Conservation (phyloP, 768 basidiomycete species). For the Serpula lacrymans region DNA sequence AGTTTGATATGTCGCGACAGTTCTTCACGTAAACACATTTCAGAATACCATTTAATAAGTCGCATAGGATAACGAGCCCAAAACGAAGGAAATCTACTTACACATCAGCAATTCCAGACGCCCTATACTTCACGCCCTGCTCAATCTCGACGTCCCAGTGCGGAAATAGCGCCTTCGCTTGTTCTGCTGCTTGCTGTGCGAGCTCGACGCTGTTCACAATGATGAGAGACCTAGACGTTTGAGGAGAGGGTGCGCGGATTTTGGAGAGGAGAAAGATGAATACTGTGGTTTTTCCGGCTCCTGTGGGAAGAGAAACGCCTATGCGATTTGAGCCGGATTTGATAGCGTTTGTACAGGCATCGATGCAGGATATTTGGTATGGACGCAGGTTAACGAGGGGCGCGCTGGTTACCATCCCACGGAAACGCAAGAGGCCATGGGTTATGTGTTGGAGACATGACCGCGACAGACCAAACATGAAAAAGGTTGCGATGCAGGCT, state of each 20-base stretch:
- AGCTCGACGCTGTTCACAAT: slow-evolving; percentile 90
- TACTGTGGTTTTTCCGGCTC: slow-evolving; percentile 87
- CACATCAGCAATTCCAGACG: slow-evolving; percentile 84
- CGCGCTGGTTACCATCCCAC: too few species aligned
- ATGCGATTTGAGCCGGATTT: slow-evolving; percentile 65
- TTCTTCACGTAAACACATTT: slow-evolving; percentile 38
- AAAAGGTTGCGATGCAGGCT: too few species aligned
- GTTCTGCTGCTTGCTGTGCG: slow-evolving; percentile 79
- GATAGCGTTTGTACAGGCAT: slow-evolving; percentile 73
- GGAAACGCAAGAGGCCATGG: too few species aligned
- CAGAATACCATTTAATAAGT: not conserved
- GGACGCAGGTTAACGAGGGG: slow-evolving; percentile 64
- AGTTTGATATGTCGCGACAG: slow-evolving; percentile 89
- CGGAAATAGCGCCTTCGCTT: slow-evolving; percentile 64
- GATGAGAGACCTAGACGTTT: slow-evolving; percentile 63
- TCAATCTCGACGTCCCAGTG: slow-evolving; percentile 87
- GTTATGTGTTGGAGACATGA: too few species aligned
- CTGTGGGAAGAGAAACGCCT: slow-evolving; percentile 83
- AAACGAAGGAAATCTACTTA: slow-evolving; percentile 37
- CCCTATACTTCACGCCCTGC: slow-evolving; percentile 72
- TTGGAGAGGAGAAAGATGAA: slow-evolving; percentile 80
- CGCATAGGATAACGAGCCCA: not conserved
- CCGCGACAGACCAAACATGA: too few species aligned
- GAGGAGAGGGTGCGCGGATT: slow-evolving; percentile 46
- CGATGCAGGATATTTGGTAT: slow-evolving; percentile 81